Evolutionary conservation across 2,329 filamentous ascomycete species (phyloP), one percentile per base, ranked within the genome.

Genomic region (Trichophyton verrucosum): DNA sequence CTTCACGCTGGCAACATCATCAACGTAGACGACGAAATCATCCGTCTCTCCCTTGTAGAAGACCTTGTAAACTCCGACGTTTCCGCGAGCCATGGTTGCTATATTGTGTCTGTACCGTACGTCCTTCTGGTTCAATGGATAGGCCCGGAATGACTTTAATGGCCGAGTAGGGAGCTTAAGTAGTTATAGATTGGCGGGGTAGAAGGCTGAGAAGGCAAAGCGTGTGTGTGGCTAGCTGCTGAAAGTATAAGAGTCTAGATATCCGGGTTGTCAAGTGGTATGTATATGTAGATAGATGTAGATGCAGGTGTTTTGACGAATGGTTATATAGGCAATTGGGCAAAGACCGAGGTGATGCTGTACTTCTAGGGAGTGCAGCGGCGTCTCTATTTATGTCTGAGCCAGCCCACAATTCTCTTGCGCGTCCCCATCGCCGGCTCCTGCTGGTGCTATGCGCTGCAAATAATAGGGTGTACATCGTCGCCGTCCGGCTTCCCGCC

Each of bases 11-110:
- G 88, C 72, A 15, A 76, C 70, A 64, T 78, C 80, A 59, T 87
- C 84, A 62, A 84, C 78, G 68, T 85, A 84, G 75, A 88, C 77
- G 68, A 87, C 76, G 72, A 86, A 89, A 77, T 88, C 84, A 62
- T 88, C 85, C 59, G 78, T 76, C 64, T 76, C 74, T 77, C 89
- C 90, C 82, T 91, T 88, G 85, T 84, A 91, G 83, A 92, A 87
- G 77, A 95, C 82, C 80, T 94, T 95, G 77, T 80, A 81, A 74
- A 86, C 82, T 63, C 75, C 73, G 66, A 82, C 81, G 77, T 89
- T 87, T 78, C 86, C 87, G 73, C 86, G 86, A 74, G 84, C 76
- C 86, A 89, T 90, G 51, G 61, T 76, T 68, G 38, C 20, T 24
- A 24, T 56, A 8, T 60, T 44, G 40, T 44, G 9, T 51, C 11